Evolutionary conservation across 768 basidiomycete species (phyloP).

Genomic region (Lactarius akahatsu): DNA sequence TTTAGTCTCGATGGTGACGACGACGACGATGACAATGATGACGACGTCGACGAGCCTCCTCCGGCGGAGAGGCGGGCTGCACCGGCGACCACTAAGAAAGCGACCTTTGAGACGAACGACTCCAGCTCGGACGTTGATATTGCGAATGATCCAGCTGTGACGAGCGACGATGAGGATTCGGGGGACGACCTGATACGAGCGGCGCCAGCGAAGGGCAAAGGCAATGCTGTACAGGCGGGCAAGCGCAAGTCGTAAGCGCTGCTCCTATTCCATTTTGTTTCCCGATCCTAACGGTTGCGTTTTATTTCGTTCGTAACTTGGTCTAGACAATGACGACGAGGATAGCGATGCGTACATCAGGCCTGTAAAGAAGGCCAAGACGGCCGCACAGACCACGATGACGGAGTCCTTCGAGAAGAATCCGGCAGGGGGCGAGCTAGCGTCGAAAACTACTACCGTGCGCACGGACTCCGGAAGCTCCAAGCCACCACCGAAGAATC

Average conservation of each 20-base stretch:
- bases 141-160: conserved; percentile 28
- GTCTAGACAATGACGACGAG: conserved; percentile 13
- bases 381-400: conserved; percentile 39
- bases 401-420: conserved; percentile 62
- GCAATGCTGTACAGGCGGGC: conserved; percentile 42
- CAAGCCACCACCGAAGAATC: conserved; percentile 36
- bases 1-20: conserved; percentile 18
- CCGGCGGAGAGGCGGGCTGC: no score
- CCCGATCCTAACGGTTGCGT: neutral
- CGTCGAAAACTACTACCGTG: conserved; percentile 18
- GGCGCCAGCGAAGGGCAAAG: conserved; percentile 43
- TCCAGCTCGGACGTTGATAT: conserved; percentile 35
- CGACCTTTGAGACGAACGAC: conserved; percentile 19
- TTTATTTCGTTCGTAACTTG: neutral
- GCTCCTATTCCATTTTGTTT: neutral
- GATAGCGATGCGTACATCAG: conserved; percentile 35
- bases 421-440: conserved; percentile 9
- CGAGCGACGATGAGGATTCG: conserved; percentile 41
- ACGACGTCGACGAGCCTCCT: no score
- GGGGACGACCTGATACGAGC: conserved; percentile 37
- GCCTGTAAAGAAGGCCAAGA: conserved; percentile 56
- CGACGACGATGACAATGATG: no score
- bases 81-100: conserved; percentile 4
- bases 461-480: conserved; percentile 59
- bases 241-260: conserved; percentile 69